These are phyloP conservation scores for Cyberlindnera galapagoensis DNA, from an alignment of 805 yeast species.

Conservation along the genomic window DNA sequence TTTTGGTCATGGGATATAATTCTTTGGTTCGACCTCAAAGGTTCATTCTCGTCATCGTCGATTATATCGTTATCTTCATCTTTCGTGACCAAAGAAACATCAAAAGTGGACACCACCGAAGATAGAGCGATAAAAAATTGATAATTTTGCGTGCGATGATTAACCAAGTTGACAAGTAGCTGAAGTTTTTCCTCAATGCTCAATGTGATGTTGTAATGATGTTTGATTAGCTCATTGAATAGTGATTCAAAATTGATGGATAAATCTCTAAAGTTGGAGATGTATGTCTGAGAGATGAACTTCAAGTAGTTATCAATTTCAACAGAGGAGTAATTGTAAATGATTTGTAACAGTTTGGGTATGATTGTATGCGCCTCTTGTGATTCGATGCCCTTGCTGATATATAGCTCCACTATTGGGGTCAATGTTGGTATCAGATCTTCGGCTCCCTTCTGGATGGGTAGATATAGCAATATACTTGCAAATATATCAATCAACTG, in stretches of 20 bases:
- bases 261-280: slow-evolving; percentile 4
- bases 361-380: too few relatives aligned
- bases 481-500: too few relatives aligned
- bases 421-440: too few relatives aligned
- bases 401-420: too few relatives aligned
- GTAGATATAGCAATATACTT: too few relatives aligned
- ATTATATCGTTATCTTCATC: slow-evolving; percentile 2
- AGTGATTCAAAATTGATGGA: slow-evolving; percentile 7
- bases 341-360: too few relatives aligned
- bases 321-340: slow-evolving; percentile 2
- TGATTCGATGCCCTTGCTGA: too few relatives aligned
- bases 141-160: slow-evolving; percentile 1
- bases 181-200: slow-evolving; percentile 4
- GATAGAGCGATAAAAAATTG: slow-evolving; percentile 4
- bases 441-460: too few relatives aligned
- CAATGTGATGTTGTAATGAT: neutral
- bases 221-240: neutral
- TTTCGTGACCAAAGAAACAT: slow-evolving; percentile 7
- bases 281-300: slow-evolving; percentile 7
- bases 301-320: slow-evolving; percentile 5
- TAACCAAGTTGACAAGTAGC: slow-evolving; percentile 4
- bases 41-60: slow-evolving; percentile 2
- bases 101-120: slow-evolving; percentile 5
- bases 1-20: slow-evolving; percentile 11
- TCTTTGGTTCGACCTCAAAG: neutral